Evolutionary conservation across 257 asterid genomes (phyloP), one percentile per base, ranked within the genome.

Genomic region (Asclepias syriaca): DNA sequence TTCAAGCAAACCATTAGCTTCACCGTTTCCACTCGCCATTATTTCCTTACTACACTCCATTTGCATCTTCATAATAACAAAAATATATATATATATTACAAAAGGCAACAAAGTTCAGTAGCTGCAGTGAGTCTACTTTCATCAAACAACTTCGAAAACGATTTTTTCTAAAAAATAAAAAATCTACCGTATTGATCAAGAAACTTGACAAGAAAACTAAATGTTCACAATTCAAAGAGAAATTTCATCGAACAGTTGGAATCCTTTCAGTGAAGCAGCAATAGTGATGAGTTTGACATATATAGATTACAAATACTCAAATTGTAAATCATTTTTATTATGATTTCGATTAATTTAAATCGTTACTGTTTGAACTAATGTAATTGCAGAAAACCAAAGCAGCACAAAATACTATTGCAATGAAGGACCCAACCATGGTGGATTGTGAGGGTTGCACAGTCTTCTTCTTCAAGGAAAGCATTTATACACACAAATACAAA

Each of bases 1-100:
- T 66, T 87, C 84, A 54, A 94, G 87, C 68, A 94, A 82, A 78
- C 80, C 74, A 70, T 73, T 77, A 10, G 80, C 76, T 69, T 59
- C 81, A 66, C 21, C 24, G 18, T 72, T 79, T 27, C 56, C 85
- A 40, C 71, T 69, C 66, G 58, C 88, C 89, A 81, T 88, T 77
- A 81, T 88, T 77, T 71, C 72, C 79, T 70, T 32, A 53, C 45
- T 21, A 49, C 60, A n/a, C 57, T 56, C 54, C 66, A 59, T 50
- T 66, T 56, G 81, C 74, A 78, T 70, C 40, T 63, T 1, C 71
- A 15, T 16, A 11, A 16, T 53, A 40, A 55, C 40, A 70, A 72
- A 46, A 34, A 34, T 29, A 29, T 0, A 29, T 29, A 29, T 0
- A 29, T 29, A n/a, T 39, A 73, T 24, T 24, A 24, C 27, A 24